Percentiles rank a stretch among this genome's conserved stretches.
phyloP scores from a whole-genome alignment of 2,329 filamentous ascomycete genomes.

The Chrysosporium queenslandicum region DNA sequence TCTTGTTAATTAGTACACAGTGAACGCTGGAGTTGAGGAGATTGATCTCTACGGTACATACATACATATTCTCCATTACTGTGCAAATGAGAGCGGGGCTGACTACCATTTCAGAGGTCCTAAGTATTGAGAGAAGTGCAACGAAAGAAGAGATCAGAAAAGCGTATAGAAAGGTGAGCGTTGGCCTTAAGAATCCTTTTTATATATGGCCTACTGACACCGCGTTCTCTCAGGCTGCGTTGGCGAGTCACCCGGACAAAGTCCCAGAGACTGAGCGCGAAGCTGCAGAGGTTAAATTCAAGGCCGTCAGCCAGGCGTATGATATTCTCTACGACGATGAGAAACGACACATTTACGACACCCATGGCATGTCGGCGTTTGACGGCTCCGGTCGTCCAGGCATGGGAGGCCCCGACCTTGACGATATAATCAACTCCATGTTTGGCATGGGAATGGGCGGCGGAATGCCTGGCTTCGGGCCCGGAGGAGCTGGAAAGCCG shows the following conservation, averaged over 20 bases:
- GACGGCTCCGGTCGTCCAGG: slow-evolving; percentile 62
- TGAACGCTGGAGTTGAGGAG: slow-evolving; percentile 33
- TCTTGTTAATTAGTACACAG: slow-evolving; percentile 18
- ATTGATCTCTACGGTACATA: slow-evolving; percentile 53
- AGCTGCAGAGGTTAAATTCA: slow-evolving; percentile 81
- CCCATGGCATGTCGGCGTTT: slow-evolving; percentile 91
- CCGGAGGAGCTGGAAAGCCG: slow-evolving; percentile 37
- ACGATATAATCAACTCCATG: slow-evolving; percentile 90
- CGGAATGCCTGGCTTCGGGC: slow-evolving; percentile 44
- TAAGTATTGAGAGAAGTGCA: slow-evolving; percentile 63
- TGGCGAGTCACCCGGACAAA: slow-evolving; percentile 90
- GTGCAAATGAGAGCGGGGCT: neutral
- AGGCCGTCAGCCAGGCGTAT: slow-evolving; percentile 85
- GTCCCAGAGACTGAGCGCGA: slow-evolving; percentile 69
- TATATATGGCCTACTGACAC: no score
- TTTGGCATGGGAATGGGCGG: slow-evolving; percentile 52
- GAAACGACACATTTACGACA: slow-evolving; percentile 83
- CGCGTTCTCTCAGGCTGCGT: slow-evolving; percentile 57
- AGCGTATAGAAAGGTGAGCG: slow-evolving; percentile 81
- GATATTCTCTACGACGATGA: slow-evolving; percentile 96
- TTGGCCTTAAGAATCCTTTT: no score
- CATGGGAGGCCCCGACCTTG: slow-evolving; percentile 55
- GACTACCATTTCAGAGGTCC: slow-evolving; percentile 52
- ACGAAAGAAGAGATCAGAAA: slow-evolving; percentile 80
- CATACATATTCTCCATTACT: neutral